Evolutionary conservation across 2,329 filamentous ascomycete species (phyloP), one percentile per base, ranked within the genome.

Genomic region (Incumbomyces delicatus): DNA sequence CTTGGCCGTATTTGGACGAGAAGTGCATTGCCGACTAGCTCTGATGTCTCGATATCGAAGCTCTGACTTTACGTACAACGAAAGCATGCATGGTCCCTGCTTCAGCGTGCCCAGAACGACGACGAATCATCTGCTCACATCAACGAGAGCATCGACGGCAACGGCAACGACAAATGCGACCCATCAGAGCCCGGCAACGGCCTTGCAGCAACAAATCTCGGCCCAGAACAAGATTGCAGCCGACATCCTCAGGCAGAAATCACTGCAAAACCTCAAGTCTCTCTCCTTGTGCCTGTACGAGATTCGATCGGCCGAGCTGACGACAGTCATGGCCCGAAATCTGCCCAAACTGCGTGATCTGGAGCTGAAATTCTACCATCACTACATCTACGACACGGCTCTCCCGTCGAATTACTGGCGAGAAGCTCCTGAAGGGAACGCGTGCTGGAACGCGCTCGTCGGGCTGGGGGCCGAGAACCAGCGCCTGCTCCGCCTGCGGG

Each of bases 351-450:
- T 66, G 35, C 58, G 56, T 5, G 55, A 62, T 47, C 55, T 66
- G n/a, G 59, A 58, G 11, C 52, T 66, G 40, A 60, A 61, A 18
- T 64, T 65, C 46, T 59, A 59, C 33, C 63, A 65, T 49, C 58
- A 57, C 2, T 61, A 63, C 32, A 56, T 65, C 29, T 27, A 27
- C 32, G 61, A 64, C 31, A 53, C 55, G 2, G 51, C 52, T 18
- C 56, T 63, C 30, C 56, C 57, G 31, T 54, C 58, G 6, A 56
- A 47, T 6, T 58, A 59, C 29, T 65, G 63, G 63, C 49, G 53
- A 6, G 45, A 54, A 34, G 57, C 59, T 17, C 54, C 59, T 3
- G 33, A 46, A 14, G 47, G 56, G 10, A 61, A 55, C 40, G 52
- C 59, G 6, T 54, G 55, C 1, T 65, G 63, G 63, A 63, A 64